Conservation (phyloP, 2,329 filamentous ascomycete genomes). For the Ophiostoma australiae region DNA sequence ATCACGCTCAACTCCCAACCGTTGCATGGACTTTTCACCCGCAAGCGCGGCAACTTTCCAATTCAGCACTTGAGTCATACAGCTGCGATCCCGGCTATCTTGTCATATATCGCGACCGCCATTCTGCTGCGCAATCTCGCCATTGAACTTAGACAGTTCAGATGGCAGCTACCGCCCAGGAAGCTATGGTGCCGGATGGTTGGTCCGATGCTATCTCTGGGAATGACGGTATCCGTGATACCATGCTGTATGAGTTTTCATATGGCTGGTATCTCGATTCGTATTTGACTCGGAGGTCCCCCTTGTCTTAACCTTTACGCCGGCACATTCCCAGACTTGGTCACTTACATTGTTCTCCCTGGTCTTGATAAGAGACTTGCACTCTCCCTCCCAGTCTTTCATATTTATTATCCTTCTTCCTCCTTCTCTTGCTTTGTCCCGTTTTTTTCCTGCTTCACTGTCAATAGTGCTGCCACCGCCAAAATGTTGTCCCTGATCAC, state of each 20-base stretch:
- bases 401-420: neutral
- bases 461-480: neutral
- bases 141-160: neutral
- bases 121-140: slow-evolving; percentile 7
- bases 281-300: neutral
- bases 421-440: neutral
- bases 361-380: neutral
- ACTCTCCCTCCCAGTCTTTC: neutral
- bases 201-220: neutral
- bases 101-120: neutral
- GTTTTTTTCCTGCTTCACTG: neutral
- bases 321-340: neutral
- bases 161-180: neutral
- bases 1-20: neutral
- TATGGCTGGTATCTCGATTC: too few relatives aligned
- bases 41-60: slow-evolving; percentile 10
- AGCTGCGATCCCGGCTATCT: neutral
- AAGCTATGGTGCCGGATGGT: neutral
- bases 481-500: slow-evolving; percentile 34
- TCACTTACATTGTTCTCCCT: neutral
- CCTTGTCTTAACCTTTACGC: neutral
- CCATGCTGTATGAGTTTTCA: neutral
- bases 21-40: neutral
- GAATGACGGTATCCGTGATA: neutral
- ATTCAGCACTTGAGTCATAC: neutral